Percentiles rank a stretch among this genome's conserved stretches.
Evolutionary conservation across 83 land plant species (phyloP).

Genomic region (Picea mariana): DNA sequence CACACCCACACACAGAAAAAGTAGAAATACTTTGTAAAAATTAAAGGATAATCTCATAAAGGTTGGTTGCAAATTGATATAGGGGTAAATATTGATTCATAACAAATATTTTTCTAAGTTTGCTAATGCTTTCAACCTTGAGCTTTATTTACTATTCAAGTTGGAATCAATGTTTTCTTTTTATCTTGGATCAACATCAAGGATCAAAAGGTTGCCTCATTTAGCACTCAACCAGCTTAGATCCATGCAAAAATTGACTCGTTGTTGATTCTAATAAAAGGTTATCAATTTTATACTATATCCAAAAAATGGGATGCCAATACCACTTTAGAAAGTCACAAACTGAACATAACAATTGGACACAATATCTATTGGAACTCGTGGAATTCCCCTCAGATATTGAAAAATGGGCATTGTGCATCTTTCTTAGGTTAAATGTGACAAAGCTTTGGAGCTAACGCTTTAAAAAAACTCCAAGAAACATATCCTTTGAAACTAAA

Average conservation of each 20-base stretch:
- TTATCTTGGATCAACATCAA: neutral
- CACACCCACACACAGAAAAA: neutral
- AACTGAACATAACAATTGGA: neutral
- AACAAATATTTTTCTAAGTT: neutral
- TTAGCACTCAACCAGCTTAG: neutral
- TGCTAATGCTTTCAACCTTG: neutral
- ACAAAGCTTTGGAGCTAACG: no score
- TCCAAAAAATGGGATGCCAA: no score
- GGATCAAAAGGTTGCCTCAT: neutral
- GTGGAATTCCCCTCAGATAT: no score
- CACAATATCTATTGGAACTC: no score
- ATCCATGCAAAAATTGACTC: neutral
- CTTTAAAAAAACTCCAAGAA: no score
- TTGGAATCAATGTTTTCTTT: neutral
- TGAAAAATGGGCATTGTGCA: no score
- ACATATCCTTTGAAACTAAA: no score
- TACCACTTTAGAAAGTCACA: neutral
- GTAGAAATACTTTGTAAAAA: neutral
- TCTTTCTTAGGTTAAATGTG: no score
- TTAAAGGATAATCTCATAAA: neutral
- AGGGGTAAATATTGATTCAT: neutral
- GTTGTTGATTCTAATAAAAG: neutral
- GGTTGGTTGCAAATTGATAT: neutral
- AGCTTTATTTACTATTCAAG: neutral
- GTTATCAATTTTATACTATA: no score